These are phyloP conservation scores for Meripilus lineatus DNA, from an alignment of 1,284 basidiomycete genomes.

Conservation along the genomic window DNA sequence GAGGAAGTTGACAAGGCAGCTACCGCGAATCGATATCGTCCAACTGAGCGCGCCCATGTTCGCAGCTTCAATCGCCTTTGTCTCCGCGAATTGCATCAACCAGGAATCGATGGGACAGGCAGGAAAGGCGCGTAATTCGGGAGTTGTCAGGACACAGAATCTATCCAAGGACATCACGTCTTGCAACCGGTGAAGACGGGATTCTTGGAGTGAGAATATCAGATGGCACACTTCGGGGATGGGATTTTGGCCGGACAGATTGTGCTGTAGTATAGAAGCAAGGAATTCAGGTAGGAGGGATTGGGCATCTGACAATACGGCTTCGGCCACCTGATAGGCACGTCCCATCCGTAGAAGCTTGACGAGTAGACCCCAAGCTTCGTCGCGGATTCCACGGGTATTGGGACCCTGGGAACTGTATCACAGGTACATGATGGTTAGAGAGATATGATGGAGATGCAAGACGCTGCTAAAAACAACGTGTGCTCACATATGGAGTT, in stretches of 20 bases:
- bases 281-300: background rate
- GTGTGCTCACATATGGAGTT: conserved; percentile 1
- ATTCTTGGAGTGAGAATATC: background rate
- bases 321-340: too few species aligned
- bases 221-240: background rate
- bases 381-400: background rate
- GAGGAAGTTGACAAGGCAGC: background rate
- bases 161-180: background rate
- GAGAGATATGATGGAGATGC: background rate
- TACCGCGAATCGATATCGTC: background rate
- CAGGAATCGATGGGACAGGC: background rate
- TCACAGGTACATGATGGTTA: background rate
- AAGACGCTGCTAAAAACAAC: background rate
- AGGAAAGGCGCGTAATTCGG: background rate
- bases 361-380: conserved; percentile 1
- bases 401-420: background rate
- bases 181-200: background rate
- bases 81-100: background rate
- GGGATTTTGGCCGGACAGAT: background rate
- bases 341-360: background rate
- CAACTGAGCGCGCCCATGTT: background rate
- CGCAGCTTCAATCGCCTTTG: background rate
- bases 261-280: background rate
- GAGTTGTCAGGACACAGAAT: background rate
- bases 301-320: background rate